phyloP scores from a whole-genome alignment of 257 asterid species.

The Parsonsia alboflavescens region DNA sequence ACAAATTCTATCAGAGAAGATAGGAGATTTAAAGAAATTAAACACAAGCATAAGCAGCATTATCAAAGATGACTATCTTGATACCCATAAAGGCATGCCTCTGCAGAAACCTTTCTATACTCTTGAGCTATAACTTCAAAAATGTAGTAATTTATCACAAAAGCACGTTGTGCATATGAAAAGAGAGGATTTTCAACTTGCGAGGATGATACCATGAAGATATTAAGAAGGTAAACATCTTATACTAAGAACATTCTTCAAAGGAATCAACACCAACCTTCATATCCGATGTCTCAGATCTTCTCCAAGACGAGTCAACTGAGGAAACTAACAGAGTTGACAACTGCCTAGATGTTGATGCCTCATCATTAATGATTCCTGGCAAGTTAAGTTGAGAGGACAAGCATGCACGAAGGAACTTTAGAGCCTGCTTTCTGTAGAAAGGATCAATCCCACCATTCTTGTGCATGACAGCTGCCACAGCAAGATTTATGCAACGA shows the following conservation, averaged over 20 bases:
- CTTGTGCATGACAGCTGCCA: slow-evolving; percentile 87
- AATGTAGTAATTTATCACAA: neutral
- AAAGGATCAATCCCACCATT: slow-evolving; percentile 62
- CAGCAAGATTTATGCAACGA: slow-evolving; percentile 97
- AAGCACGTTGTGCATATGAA: neutral
- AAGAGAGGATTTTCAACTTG: neutral
- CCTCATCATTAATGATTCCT: slow-evolving; percentile 73
- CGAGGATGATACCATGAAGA: neutral
- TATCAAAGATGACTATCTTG: neutral
- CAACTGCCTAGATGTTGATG: slow-evolving; percentile 60
- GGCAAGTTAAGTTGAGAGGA: slow-evolving; percentile 97
- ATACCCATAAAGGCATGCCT: neutral
- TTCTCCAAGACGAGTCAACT: slow-evolving; percentile 80
- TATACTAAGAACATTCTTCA: neutral
- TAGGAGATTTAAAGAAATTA: neutral
- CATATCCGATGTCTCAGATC: slow-evolving; percentile 80
- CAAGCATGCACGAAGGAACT: slow-evolving; percentile 88
- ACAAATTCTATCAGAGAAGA: too few species aligned
- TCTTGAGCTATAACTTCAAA: neutral
- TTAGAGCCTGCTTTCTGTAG: slow-evolving; percentile 86
- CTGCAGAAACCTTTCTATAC: neutral
- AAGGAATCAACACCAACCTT: slow-evolving; percentile 45
- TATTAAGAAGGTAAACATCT: neutral
- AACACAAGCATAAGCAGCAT: neutral
- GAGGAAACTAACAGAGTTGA: slow-evolving; percentile 72